A percentile compares a stretch with the other conserved stretches of the same genome.
These are phyloP conservation scores for Acanthamoeba sp. DNA, from an alignment of 208 protist species.

Conservation along the genomic window DNA sequence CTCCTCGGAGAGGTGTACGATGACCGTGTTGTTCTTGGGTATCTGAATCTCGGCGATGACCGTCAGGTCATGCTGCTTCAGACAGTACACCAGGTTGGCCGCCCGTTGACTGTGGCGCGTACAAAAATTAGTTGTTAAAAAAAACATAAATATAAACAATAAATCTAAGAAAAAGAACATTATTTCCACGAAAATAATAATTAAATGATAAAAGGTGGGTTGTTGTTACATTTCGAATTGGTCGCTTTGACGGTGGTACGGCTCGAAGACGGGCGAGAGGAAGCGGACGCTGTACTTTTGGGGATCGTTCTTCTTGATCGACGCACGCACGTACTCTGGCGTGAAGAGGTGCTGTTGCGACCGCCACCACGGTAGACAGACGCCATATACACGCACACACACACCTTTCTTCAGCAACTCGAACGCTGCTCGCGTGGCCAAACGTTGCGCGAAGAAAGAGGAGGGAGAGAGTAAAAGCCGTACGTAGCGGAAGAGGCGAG, in stretches of 20 bases:
- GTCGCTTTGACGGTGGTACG: conserved; percentile 9
- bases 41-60: not conserved
- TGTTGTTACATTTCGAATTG: conserved; percentile 13
- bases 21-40: conserved; percentile 8
- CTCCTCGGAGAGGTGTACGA: not conserved
- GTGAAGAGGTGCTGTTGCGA: not conserved
- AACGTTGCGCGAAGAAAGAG: too few species aligned
- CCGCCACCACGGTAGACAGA: not conserved
- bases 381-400: not conserved
- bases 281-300: not conserved
- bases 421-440: too few species aligned
- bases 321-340: not conserved
- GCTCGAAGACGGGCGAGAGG: conserved; percentile 15
- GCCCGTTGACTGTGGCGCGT: not conserved
- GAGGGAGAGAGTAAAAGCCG: not conserved
- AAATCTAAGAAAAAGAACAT: too few species aligned
- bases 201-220: too few species aligned
- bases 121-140: not conserved
- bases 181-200: too few species aligned
- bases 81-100: conserved; percentile 37
- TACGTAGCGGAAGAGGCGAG: conserved; percentile 32
- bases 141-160: not conserved
- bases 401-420: too few species aligned
- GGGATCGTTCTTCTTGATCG: not conserved
- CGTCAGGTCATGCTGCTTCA: conserved; percentile 9